Base-by-base conservation (phyloP, 2,329 filamentous ascomycete species). In the Neurospora crassa region DNA sequence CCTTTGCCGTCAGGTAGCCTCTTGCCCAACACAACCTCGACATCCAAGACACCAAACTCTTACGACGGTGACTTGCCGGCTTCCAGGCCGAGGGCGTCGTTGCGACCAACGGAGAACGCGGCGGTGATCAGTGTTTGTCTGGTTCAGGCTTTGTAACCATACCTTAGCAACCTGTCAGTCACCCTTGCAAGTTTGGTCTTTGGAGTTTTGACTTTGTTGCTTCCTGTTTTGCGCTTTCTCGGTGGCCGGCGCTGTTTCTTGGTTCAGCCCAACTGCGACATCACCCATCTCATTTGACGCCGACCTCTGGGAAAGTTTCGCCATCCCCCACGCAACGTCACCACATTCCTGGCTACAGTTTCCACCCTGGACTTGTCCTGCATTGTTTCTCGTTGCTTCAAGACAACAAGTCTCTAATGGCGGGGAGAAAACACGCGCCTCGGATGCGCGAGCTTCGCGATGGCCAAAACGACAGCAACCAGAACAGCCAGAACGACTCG, bases 371-470 rank as follows among this genome's bases (percentile, higher is more conserved):
- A 53, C 45, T 29, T 20, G 47, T 29, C 47, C 3, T 53, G 3
- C 3, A 29, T 53, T 18, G 53, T 63, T 63, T 11, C 53, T 37
- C 8, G 53, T 37, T n/a, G 18, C 14, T 63, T n/a, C 34, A 63
- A 29, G 14, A 63, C 24, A 29, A n/a, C 53, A 16, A 63, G 3
- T 37, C 53, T 63, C 53, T 34, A 16, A 76, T 76, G 75, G n/a
- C 74, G 41, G 72, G 73, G 43, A 73, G 74, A 67, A 71, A 73
- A 70, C 74, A 74, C 70, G 71, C 70, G 68, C 74, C 72, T 69
- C 73, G 75, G 43, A 70, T 75, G 69, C 74, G 74, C 72, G 74
- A 76, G 11, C 34, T 47, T 53, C 69, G 53, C 53, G 53, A 63
- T 63, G 53, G 53, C 53, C 53, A 63, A 34, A 63, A 63, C 29